Percentiles rank a stretch among this genome's conserved stretches.
Evolutionary conservation across 2,329 filamentous ascomycete genomes (phyloP).

Genomic region (Cladophialophora exuberans): DNA sequence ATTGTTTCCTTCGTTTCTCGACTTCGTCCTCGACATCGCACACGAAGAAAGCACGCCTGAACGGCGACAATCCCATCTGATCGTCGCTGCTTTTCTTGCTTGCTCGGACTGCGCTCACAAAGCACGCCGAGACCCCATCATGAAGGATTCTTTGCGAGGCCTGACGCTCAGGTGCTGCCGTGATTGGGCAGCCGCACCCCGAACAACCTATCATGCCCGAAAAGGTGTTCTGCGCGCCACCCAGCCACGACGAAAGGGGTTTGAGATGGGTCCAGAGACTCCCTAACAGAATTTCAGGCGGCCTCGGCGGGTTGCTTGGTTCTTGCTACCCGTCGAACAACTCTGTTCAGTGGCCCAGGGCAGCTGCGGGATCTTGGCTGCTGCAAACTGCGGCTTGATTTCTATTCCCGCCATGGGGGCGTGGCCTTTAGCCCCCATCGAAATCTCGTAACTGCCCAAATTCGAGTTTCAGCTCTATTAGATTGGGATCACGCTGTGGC

Average conservation of each 20-base stretch:
- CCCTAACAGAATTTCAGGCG: constrained; percentile 4
- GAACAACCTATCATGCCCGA: background rate
- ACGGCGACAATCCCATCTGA: background rate
- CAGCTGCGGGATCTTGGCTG: constrained; percentile 7
- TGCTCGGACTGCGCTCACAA: background rate
- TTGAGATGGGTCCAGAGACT: constrained; percentile 1
- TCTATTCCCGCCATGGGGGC: constrained; percentile 7
- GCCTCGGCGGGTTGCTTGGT: background rate
- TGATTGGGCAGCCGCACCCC: constrained; percentile 5
- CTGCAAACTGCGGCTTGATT: constrained; percentile 8
- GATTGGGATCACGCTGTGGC: constrained; percentile 18
- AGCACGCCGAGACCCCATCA: constrained; percentile 8
- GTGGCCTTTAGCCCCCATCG: constrained; percentile 4
- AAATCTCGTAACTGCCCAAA: constrained; percentile 12
- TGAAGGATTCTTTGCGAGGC: constrained; percentile 10
- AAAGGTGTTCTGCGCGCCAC: background rate
- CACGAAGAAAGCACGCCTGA: constrained; percentile 10
- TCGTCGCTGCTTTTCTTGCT: constrained; percentile 3
- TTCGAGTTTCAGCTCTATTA: constrained; percentile 18
- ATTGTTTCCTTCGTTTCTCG: no score
- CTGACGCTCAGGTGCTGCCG: background rate
- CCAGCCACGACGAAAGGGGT: constrained; percentile 9
- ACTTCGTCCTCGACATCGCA: no score
- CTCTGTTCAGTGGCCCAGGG: constrained; percentile 7
- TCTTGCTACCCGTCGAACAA: background rate